Evolutionary conservation across 169 alveolate species (phyloP).

Genomic region (Theileria annulata): DNA sequence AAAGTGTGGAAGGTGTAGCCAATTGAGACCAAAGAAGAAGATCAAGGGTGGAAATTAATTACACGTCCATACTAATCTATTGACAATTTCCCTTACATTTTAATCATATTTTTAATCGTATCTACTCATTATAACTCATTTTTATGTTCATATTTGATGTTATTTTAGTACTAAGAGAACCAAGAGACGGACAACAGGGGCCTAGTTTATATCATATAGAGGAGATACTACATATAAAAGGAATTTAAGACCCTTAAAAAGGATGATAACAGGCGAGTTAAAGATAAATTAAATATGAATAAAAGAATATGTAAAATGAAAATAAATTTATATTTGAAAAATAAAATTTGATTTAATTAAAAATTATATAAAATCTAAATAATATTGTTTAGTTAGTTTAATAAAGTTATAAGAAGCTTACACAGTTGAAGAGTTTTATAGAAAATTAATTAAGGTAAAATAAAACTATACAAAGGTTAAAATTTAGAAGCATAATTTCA

Average conservation of each 20-base stretch:
- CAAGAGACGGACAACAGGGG: not conserved
- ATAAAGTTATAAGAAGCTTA: not conserved
- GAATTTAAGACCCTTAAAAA: too few species aligned
- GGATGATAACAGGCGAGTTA: not conserved
- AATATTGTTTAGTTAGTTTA: not conserved
- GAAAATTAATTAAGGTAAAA: not conserved
- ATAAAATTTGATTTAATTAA: not conserved
- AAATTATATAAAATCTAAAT: not conserved
- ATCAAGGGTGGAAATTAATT: constrained; percentile 83
- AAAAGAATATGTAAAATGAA: not conserved
- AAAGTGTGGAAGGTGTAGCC: constrained; percentile 99
- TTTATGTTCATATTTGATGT: not conserved
- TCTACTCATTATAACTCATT: not conserved
- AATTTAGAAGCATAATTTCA: not conserved
- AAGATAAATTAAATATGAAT: not conserved
- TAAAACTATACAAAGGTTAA: not conserved
- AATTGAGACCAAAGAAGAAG: constrained; percentile 99
- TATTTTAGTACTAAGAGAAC: not conserved
- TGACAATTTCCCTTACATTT: not conserved
- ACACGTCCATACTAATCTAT: not conserved
- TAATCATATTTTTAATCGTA: not conserved
- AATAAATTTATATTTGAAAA: not conserved
- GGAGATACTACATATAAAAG: too few species aligned
- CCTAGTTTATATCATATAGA: too few species aligned
- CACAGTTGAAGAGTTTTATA: not conserved